A percentile compares a stretch with the other conserved stretches of the same genome.
phyloP scores from a whole-genome alignment of 148 eudicot genomes.

The Vaccinium macrocarpon region DNA sequence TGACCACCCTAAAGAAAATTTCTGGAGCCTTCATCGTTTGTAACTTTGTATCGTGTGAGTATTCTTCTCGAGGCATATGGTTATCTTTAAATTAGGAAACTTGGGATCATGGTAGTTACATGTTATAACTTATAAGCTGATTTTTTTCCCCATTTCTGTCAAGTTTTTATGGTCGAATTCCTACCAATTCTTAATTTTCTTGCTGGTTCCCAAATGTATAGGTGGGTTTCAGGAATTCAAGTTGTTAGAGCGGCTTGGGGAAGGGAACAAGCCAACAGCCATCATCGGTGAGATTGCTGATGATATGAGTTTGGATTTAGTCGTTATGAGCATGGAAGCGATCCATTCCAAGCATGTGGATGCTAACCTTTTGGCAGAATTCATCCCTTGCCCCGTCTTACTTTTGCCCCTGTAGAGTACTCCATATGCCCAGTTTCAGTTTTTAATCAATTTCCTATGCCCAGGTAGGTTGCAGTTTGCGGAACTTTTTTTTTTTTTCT shows the following conservation, averaged over 20 bases:
- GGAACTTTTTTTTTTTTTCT: neutral
- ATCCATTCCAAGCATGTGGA: slow-evolving; percentile 95
- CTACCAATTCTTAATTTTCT: neutral
- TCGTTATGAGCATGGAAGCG: slow-evolving; percentile 98
- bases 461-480: neutral
- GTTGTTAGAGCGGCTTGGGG: slow-evolving; percentile 72
- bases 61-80: neutral
- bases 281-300: slow-evolving; percentile 86
- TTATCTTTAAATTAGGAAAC: neutral
- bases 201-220: slow-evolving; percentile 3
- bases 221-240: slow-evolving; percentile 82
- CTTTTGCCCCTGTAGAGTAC: slow-evolving; percentile 67
- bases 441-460: neutral
- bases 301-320: slow-evolving; percentile 83
- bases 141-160: neutral
- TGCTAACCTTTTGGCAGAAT: slow-evolving; percentile 90
- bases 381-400: slow-evolving; percentile 92
- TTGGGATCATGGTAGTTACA: neutral
- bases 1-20: too few relatives aligned
- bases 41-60: neutral
- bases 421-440: neutral
- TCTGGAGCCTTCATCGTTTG: too few relatives aligned
- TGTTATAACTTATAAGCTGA: neutral
- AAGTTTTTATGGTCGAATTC: neutral
- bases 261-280: slow-evolving; percentile 80